Evolutionary conservation across 352 stramenopile species (phyloP).

Genomic region (Blastocystis sp.): DNA sequence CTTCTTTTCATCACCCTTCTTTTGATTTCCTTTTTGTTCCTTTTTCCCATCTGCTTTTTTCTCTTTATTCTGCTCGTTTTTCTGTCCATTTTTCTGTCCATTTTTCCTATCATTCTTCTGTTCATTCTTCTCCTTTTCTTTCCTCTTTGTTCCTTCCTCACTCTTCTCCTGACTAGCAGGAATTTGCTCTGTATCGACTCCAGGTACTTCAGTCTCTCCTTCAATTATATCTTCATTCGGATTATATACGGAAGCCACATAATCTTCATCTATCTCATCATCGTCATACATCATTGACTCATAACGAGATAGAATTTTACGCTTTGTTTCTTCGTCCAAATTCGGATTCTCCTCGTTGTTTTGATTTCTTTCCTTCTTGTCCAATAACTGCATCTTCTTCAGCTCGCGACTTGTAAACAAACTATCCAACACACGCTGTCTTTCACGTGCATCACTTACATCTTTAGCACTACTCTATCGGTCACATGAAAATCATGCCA

Average conservation of each 20-base stretch:
- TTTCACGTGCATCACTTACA: not conserved
- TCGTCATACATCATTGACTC: slow-evolving; percentile 11
- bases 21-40: not conserved
- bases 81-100: not conserved
- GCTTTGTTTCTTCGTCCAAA: not conserved
- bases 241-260: not conserved
- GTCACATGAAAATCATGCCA: not conserved
- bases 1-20: not conserved
- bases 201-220: not conserved
- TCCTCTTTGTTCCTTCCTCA: not conserved
- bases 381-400: not conserved
- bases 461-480: not conserved
- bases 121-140: not conserved
- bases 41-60: not conserved
- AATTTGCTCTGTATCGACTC: not conserved
- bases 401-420: not conserved
- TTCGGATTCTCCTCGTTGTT: not conserved
- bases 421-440: not conserved
- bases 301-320: not conserved
- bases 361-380: slow-evolving; percentile 36
- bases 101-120: not conserved
- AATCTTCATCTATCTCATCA: slow-evolving; percentile 2
- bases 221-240: not conserved
- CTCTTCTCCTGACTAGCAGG: not conserved
- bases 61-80: not conserved